Percentiles rank a stretch among this genome's conserved stretches.
phyloP scores from a whole-genome alignment of 306 rosid species.

The Cicer bijugum region DNA sequence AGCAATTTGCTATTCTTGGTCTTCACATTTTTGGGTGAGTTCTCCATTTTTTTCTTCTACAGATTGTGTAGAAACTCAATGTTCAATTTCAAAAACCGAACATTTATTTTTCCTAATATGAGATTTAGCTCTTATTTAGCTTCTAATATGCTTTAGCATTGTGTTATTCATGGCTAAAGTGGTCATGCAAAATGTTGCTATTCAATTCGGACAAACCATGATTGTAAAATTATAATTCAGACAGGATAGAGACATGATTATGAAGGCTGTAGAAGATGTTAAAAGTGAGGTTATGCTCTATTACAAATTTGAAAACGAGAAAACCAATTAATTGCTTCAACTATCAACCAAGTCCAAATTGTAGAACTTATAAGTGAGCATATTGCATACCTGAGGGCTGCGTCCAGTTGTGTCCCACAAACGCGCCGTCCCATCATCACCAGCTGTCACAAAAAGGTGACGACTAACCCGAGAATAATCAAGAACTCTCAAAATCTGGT shows the following conservation, averaged over 20 bases:
- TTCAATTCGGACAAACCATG: background rate
- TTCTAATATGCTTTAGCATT: no score
- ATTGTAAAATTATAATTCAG: constrained; percentile 1
- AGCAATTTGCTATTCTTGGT: no score
- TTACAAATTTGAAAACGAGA: constrained; percentile 28
- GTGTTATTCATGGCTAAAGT: background rate
- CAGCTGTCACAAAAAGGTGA: constrained; percentile 93
- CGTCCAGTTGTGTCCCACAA: constrained; percentile 98
- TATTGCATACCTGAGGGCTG: constrained; percentile 76
- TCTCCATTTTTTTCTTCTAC: no score
- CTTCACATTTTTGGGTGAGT: no score
- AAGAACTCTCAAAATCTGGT: constrained; percentile 97
- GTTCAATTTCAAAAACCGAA: no score
- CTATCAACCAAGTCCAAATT: constrained; percentile 8
- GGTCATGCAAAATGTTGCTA: constrained; percentile 1
- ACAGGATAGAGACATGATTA: constrained; percentile 3
- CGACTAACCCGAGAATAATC: constrained; percentile 94
- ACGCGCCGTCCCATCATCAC: constrained; percentile 94
- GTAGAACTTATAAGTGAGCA: constrained; percentile 16
- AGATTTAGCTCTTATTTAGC: no score
- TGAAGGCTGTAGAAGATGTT: constrained; percentile 26
- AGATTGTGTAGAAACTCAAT: no score
- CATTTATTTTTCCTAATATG: no score
- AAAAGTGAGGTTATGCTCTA: constrained; percentile 30
- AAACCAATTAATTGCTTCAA: constrained; percentile 34